A percentile compares a stretch with the other conserved stretches of the same genome.
Conservation (phyloP, 192 early-diverging fungal genomes). For the Paraglomus occultum region DNA sequence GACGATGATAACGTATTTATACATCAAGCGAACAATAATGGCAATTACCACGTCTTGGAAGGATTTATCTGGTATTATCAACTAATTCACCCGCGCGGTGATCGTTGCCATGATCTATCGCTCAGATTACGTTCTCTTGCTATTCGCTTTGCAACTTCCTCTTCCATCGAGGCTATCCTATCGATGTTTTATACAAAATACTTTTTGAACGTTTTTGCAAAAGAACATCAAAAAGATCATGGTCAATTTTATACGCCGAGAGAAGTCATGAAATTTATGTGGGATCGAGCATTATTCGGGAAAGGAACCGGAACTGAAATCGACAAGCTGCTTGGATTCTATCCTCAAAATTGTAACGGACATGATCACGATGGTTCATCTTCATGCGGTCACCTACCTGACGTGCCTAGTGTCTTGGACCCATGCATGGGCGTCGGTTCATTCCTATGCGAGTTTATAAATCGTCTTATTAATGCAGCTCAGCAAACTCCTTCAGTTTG, state of each 20-base stretch:
- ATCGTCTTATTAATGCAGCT: constrained; percentile 37
- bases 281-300: constrained; percentile 39
- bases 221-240: constrained; percentile 62
- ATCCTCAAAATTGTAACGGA: no score
- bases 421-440: constrained; percentile 59
- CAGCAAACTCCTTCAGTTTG: constrained; percentile 35
- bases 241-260: constrained; percentile 60
- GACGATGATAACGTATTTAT: constrained; percentile 19
- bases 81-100: neutral
- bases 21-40: neutral
- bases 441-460: constrained; percentile 51
- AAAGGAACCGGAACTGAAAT: neutral
- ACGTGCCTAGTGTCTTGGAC: constrained; percentile 43
- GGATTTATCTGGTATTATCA: constrained; percentile 24
- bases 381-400: constrained; percentile 8
- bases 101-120: neutral
- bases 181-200: constrained; percentile 49
- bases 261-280: constrained; percentile 56
- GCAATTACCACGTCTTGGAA: constrained; percentile 1
- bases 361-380: neutral
- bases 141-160: constrained; percentile 7
- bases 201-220: constrained; percentile 44
- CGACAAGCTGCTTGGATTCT: no score
- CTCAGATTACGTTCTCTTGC: neutral
- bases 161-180: constrained; percentile 22